These are phyloP conservation scores for Brachypodium distachyon DNA, from an alignment of 202 grass and related monocot species.

Conservation along the genomic window DNA sequence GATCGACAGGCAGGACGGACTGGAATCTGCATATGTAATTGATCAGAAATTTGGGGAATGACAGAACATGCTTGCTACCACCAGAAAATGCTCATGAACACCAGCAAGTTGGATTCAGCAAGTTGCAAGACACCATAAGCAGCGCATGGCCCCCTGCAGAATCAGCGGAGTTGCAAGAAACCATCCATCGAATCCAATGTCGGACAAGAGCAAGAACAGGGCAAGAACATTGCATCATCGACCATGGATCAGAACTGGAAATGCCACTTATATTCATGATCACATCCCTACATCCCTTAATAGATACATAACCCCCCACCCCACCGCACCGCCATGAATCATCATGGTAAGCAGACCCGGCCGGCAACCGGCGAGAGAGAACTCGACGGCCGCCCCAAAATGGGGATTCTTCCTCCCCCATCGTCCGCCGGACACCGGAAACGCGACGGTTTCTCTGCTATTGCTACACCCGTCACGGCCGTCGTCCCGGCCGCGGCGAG, in stretches of 20 bases:
- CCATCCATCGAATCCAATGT: background rate
- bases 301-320: constrained; percentile 33
- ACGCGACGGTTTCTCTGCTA: background rate
- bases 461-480: constrained; percentile 17
- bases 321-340: background rate
- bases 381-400: constrained; percentile 60
- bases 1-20: background rate
- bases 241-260: constrained; percentile 28
- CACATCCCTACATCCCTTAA: constrained; percentile 41
- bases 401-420: constrained; percentile 27
- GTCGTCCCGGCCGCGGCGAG: constrained; percentile 13
- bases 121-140: background rate
- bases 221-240: constrained; percentile 1
- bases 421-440: constrained; percentile 12
- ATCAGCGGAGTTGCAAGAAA: background rate
- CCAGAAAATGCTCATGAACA: background rate
- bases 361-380: constrained; percentile 28
- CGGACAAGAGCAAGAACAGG: background rate
- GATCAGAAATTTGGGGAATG: background rate
- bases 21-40: background rate
- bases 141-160: background rate
- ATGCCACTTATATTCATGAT: constrained; percentile 45
- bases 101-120: background rate
- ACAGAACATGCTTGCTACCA: background rate
- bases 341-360: background rate